Conservation (phyloP, 345 rosid species). For the Hibiscus tridactylites region DNA sequence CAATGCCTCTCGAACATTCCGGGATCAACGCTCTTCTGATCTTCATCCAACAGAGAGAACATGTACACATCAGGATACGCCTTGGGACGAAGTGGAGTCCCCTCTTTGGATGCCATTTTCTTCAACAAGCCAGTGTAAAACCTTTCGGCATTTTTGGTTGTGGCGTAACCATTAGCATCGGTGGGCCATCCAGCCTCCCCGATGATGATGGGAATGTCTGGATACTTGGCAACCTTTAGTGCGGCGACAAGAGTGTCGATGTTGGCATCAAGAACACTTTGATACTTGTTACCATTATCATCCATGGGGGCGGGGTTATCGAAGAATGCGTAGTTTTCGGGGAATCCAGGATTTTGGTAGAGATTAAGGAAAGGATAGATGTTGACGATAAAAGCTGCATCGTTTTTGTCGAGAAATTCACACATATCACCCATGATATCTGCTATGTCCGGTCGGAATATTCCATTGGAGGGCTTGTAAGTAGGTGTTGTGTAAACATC, state of each 20-base stretch:
- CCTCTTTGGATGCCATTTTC: slow-evolving; percentile 36
- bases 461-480: slow-evolving; percentile 59
- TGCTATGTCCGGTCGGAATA: slow-evolving; percentile 42
- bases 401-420: slow-evolving; percentile 34
- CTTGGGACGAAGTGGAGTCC: slow-evolving; percentile 62
- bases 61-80: slow-evolving; percentile 41
- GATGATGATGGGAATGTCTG: slow-evolving; percentile 44
- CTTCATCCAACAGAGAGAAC: slow-evolving; percentile 67
- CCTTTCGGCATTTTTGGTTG: neutral
- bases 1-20: slow-evolving; percentile 81
- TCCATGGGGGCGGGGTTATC: slow-evolving; percentile 13
- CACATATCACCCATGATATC: slow-evolving; percentile 30
- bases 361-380: slow-evolving; percentile 82
- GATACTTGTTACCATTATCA: slow-evolving; percentile 38
- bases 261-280: slow-evolving; percentile 70
- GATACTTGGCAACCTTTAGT: slow-evolving; percentile 32
- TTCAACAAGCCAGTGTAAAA: slow-evolving; percentile 39
- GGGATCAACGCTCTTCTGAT: slow-evolving; percentile 56
- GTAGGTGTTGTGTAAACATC: slow-evolving; percentile 60
- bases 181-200: slow-evolving; percentile 98
- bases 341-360: slow-evolving; percentile 49
- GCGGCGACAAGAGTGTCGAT: slow-evolving; percentile 69
- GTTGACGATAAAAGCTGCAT: slow-evolving; percentile 63
- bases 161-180: neutral
- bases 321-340: slow-evolving; percentile 61